These are phyloP conservation scores for Delitschia confertaspora DNA, from an alignment of 495 filamentous ascomycete genomes.

Conservation along the genomic window DNA sequence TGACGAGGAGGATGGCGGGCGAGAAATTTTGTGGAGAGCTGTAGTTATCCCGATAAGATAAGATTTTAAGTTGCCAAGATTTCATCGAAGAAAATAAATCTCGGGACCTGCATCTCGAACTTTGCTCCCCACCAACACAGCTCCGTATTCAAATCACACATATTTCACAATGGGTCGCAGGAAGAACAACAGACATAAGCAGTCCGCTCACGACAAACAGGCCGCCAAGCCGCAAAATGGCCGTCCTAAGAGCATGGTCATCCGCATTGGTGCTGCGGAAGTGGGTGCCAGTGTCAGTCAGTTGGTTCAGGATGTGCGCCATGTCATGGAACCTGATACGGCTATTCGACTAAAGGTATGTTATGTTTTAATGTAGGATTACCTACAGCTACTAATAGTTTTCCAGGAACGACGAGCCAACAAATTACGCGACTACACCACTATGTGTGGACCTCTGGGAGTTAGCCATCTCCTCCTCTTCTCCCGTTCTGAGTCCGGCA, in stretches of 20 bases:
- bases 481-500: conserved; percentile 78
- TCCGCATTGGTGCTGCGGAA: conserved; percentile 88
- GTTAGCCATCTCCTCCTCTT: conserved; percentile 93
- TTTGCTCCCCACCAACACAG: conserved; percentile 1
- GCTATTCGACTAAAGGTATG: conserved; percentile 65
- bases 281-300: conserved; percentile 87
- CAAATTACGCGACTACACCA: conserved; percentile 81
- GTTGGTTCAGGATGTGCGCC: conserved; percentile 80
- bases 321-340: conserved; percentile 93
- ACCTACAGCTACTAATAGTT: neutral
- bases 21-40: conserved; percentile 8
- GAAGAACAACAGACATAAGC: conserved; percentile 12
- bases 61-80: conserved; percentile 19
- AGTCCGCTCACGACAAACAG: conserved; percentile 20
- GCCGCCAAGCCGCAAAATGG: conserved; percentile 31
- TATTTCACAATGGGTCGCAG: conserved; percentile 9
- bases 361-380: neutral
- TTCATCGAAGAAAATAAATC: conserved; percentile 10
- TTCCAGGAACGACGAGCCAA: conserved; percentile 79
- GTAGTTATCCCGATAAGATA: conserved; percentile 17
- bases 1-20: neutral
- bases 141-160: neutral
- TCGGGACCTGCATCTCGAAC: neutral
- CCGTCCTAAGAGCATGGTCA: conserved; percentile 93
- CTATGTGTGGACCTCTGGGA: conserved; percentile 90